Conservation (phyloP, 2,329 filamentous ascomycete genomes). For the Ophiostoma perfectum region DNA sequence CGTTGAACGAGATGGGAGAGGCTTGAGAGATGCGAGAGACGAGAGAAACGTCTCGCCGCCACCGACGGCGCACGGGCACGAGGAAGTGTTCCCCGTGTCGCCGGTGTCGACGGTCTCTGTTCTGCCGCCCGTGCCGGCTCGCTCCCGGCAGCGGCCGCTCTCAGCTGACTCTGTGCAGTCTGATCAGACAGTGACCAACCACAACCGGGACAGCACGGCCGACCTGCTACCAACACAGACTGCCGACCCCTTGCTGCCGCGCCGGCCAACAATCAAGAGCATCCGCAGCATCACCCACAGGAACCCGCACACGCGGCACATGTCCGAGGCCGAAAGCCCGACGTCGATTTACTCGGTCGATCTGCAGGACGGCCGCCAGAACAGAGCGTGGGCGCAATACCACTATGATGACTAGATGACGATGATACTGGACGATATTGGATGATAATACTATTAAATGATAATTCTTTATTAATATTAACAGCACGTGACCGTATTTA, state of each 20-base stretch:
- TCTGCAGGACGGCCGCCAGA: slow-evolving; percentile 4
- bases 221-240: neutral
- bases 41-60: neutral
- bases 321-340: slow-evolving; percentile 1
- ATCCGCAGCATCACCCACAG: neutral
- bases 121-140: slow-evolving; percentile 15
- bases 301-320: slow-evolving; percentile 5
- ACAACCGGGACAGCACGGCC: neutral
- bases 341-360: slow-evolving; percentile 18
- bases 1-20: too few relatives aligned
- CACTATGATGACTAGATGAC: neutral
- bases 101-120: neutral
- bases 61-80: neutral
- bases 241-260: neutral
- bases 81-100: neutral
- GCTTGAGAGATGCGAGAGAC: neutral
- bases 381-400: slow-evolving; percentile 7
- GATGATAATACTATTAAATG: slow-evolving; percentile 5
- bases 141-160: slow-evolving; percentile 20
- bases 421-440: neutral
- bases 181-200: neutral
- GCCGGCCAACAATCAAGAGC: neutral
- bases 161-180: neutral
- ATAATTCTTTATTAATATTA: neutral
- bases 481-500: neutral